Evolutionary conservation across 305 asterid species (phyloP).

Genomic region (Fraxinus velutina): DNA sequence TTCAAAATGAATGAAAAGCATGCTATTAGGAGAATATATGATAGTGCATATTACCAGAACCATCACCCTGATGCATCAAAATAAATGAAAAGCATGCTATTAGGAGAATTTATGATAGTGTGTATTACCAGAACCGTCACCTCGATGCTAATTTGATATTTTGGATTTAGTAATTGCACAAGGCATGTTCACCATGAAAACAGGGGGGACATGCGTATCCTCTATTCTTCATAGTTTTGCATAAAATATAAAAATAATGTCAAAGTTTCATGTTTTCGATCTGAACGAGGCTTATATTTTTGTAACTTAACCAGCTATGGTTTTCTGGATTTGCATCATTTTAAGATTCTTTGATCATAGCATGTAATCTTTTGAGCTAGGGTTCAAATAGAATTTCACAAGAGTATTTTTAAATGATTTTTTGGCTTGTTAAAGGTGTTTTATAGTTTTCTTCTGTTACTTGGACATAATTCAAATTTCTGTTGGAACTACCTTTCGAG

Average conservation of each 20-base stretch:
- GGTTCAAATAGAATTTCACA: background rate
- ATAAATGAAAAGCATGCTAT: background rate
- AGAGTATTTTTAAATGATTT: background rate
- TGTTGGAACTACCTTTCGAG: background rate
- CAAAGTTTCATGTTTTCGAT: background rate
- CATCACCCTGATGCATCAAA: background rate
- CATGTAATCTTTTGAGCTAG: background rate
- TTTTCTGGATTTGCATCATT: background rate
- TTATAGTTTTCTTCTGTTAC: background rate
- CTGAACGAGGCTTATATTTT: background rate
- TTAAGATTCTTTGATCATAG: background rate
- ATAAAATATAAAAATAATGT: background rate
- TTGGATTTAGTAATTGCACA: background rate
- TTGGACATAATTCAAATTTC: background rate
- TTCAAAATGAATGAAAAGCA: background rate
- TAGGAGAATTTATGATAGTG: background rate
- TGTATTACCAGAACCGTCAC: background rate
- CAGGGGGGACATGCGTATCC: background rate
- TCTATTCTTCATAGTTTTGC: background rate
- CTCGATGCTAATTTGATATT: background rate
- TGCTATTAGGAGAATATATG: background rate
- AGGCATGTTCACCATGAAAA: background rate
- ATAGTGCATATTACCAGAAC: background rate
- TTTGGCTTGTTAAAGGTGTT: background rate
- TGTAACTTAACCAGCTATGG: background rate